Base-by-base conservation (phyloP, 148 eudicot genomes). In the Linanthus parryae region DNA sequence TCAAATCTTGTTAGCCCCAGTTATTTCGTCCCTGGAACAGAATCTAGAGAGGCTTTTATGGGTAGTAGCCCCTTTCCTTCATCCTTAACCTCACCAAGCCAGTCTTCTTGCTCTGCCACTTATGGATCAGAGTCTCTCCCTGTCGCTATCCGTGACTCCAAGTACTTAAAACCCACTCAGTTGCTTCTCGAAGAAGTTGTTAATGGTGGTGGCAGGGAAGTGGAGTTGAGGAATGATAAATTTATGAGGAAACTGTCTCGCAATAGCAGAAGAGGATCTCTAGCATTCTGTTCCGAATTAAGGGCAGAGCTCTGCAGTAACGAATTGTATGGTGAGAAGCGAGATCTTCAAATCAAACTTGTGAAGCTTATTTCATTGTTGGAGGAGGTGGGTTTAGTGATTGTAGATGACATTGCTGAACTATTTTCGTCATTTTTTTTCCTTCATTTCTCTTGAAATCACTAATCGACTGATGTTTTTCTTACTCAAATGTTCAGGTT, bases 321-420 rank as follows among this genome's bases (percentile, higher is more conserved):
- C 61, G 82, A 73, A 14, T 25, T 77, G 25, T 63, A 73, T 10
- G 55, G 63, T 50, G 92, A 82, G 17, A 78, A 76, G 18, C 79
- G 81, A 45, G 80, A 74, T 14, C 59, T 73, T 45, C 79, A 80
- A 61, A 62, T 78, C 71, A 75, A 45, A 42, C 51, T 84, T 37
- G 62, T 81, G 44, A 88, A 85, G 82, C 96, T 94, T 14, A 64
- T 94, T 54, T 40, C 77, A 45, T 66, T 88, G 69, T 56, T 94
- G 31, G 96, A 94, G 65, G 95, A 94, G 94, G 99, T 87, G 20
- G n/a, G 20, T 42, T 42, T 42, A 42, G 19, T 18, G 5, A n/a
- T 16, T 31, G 11, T 31, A 5, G 11, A 31, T 5, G 35, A 31
- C 35, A 11, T 5, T 31, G 35, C 4, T 47, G 52, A 47, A 47